Evolutionary conservation across 2,329 filamentous ascomycete species (phyloP), one percentile per base, ranked within the genome.

Genomic region (Chalara sp.): DNA sequence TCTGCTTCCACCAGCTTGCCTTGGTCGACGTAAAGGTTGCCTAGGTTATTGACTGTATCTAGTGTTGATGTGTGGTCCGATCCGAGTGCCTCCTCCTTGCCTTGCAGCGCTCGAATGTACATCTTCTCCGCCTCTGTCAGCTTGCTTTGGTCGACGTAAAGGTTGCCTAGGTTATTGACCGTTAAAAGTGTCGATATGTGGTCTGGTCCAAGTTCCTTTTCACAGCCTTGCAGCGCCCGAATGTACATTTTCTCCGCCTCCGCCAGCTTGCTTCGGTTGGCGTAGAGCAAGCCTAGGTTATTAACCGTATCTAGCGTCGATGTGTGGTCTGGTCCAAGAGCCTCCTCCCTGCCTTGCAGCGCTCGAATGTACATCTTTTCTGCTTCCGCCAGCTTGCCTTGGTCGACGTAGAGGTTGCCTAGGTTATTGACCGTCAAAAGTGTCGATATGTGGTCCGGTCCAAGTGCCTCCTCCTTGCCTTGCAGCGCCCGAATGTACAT

Each of bases 71-170:
- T 53, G 41, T 56, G 48, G 2, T 10, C 43, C n/a, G 28, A 49
- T 47, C 32, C 37, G 50, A 10, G 11, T 53, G 21, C 53, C 43
- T 11, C 48, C 42, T 31, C 21, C 32, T 21, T 51, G 3, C 49
- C 49, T 53, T 55, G 28, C 10, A 56, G 29, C 10, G 43, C 46
- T 32, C n/a, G 45, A 32, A 13, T 5, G 32, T 54, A 54, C 32
- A 52, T 50, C 8, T 11, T 7, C 35, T 46, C 35, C 51, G 64
- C 49, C 32, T 43, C 52, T 28, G 41, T 29, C 13, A 56, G 48
- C 32, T 44, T 50, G 21, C 21, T 3, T 52, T 65, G 58, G 6
- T 51, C 30, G 0, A 0, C 0, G 33, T 62, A 66, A 13, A 66
- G 47, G 10, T 3, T n/a, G 21, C 21, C 21, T 2, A 21, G 21